Base-by-base conservation (phyloP, 2,329 filamentous ascomycete genomes). In the Amesomyces nigricolor region DNA sequence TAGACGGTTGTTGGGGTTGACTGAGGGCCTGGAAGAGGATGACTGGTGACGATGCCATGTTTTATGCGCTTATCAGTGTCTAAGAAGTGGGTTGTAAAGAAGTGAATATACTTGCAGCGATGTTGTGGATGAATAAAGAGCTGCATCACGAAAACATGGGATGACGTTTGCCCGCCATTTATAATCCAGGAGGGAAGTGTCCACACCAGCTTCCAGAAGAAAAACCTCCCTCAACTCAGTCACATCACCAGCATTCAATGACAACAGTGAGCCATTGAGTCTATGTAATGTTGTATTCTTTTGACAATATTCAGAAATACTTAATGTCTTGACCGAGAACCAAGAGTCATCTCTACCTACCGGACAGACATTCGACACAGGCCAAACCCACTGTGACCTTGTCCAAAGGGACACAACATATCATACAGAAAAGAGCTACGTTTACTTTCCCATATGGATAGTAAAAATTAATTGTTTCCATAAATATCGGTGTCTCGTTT, bases 321-420 rank as follows among this genome's bases (percentile, higher is more conserved):
- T 59, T 47, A 38, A 53, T 40, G 43, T 32, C 48, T 63, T 62
- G 60, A 66, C 22, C 22, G 5, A 26, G 5, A 19, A 62, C 70
- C 70, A 58, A 62, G 66, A 48, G 47, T 35, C 61, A 65, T 67
- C 65, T 68, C 66, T 29, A 35, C 22, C 66, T 29, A 35, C 22
- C 22, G 22, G 58, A 66, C 59, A 67, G 57, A 69, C 70, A 72
- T 56, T 61, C 69, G 65, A 56, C 64, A 67, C 68, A 26, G 5
- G 22, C 6, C 22, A 26, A 26, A 26, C 22, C 65, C 64, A 67
- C 55, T 63, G 62, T 63, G 63, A 58, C 68, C 65, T 70, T 71
- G 65, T 57, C 67, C 46, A 55, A 45, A 53, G 30, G 57, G 53
- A 51, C 51, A 57, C 47, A 48, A 5, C 7, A 3, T 6, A 22